phyloP scores from a whole-genome alignment of 2,329 filamentous ascomycete species.

The Escovopsis sp. region DNA sequence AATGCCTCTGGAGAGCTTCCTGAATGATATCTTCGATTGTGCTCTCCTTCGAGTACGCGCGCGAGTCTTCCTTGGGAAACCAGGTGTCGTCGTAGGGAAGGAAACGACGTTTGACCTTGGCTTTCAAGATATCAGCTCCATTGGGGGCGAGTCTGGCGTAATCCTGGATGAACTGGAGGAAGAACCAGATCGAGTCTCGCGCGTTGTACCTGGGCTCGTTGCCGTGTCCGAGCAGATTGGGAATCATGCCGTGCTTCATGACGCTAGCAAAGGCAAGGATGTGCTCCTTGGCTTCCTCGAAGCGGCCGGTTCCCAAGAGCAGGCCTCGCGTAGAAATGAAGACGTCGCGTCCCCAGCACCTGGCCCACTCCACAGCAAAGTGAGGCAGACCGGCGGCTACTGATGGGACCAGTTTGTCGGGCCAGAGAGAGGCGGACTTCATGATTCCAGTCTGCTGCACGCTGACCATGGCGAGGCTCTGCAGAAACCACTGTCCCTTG shows the following conservation, averaged over 20 bases:
- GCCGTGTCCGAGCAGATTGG: conserved; percentile 79
- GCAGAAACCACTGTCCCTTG: conserved; percentile 75
- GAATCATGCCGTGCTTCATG: conserved; percentile 96
- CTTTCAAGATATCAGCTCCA: conserved; percentile 57
- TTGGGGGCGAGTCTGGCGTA: conserved; percentile 71
- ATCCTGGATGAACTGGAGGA: conserved; percentile 89
- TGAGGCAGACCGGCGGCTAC: conserved; percentile 88
- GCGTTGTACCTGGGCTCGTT: conserved; percentile 87
- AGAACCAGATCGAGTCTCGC: conserved; percentile 95
- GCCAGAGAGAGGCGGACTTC: conserved; percentile 82
- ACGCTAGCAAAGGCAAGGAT: conserved; percentile 92
- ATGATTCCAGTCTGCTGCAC: conserved; percentile 81
- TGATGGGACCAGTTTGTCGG: conserved; percentile 67
- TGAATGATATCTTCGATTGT: conserved; percentile 83
- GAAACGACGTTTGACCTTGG: conserved; percentile 71
- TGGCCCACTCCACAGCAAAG: conserved; percentile 84
- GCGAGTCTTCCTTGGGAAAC: conserved; percentile 67
- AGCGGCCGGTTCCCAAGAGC: conserved; percentile 81
- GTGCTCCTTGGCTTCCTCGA: conserved; percentile 79
- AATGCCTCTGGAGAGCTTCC: conserved; percentile 84
- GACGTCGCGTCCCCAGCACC: conserved; percentile 94
- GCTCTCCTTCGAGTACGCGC: conserved; percentile 74
- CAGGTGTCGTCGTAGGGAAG: conserved; percentile 91
- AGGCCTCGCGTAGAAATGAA: conserved; percentile 91
- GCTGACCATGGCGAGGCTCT: conserved; percentile 80